These are phyloP conservation scores for Boletus fagicola DNA, from an alignment of 768 basidiomycete genomes.

Conservation along the genomic window DNA sequence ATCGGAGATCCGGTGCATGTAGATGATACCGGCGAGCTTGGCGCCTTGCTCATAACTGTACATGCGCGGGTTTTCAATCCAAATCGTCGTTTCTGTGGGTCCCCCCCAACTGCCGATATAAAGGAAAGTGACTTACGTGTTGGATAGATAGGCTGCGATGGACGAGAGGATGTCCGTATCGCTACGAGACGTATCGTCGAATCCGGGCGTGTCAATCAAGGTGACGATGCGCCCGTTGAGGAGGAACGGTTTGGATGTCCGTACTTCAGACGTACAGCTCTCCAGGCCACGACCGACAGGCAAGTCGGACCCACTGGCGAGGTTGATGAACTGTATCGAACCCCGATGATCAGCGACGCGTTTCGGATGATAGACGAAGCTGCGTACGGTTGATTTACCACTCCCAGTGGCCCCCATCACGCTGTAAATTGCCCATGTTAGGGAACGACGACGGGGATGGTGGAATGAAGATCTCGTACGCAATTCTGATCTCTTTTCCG, in stretches of 20 bases:
- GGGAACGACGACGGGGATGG: background rate
- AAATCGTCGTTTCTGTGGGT: background rate
- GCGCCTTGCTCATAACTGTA: constrained; percentile 34
- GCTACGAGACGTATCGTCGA: constrained; percentile 51
- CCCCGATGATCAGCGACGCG: constrained; percentile 2
- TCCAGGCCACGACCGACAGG: constrained; percentile 45
- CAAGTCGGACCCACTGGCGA: constrained; percentile 47
- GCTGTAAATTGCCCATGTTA: constrained; percentile 18
- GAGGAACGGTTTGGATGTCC: constrained; percentile 43
- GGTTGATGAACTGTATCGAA: constrained; percentile 50
- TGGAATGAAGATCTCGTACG: constrained; percentile 19
- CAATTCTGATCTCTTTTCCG: constrained; percentile 34
- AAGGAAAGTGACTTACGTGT: constrained; percentile 22
- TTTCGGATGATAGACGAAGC: background rate
- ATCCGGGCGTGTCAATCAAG: constrained; percentile 61
- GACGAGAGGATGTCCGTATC: constrained; percentile 51
- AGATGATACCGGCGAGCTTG: constrained; percentile 52
- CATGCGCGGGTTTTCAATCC: background rate
- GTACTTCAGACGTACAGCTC: constrained; percentile 51
- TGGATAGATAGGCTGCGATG: constrained; percentile 44
- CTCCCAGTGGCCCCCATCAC: constrained; percentile 37
- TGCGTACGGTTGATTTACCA: constrained; percentile 36
- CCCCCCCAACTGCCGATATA: background rate
- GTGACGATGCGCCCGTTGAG: constrained; percentile 45
- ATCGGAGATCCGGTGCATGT: constrained; percentile 55